These are phyloP conservation scores for Pseudogymnoascus sp. DNA, from an alignment of 2,329 filamentous ascomycete species.

Conservation along the genomic window DNA sequence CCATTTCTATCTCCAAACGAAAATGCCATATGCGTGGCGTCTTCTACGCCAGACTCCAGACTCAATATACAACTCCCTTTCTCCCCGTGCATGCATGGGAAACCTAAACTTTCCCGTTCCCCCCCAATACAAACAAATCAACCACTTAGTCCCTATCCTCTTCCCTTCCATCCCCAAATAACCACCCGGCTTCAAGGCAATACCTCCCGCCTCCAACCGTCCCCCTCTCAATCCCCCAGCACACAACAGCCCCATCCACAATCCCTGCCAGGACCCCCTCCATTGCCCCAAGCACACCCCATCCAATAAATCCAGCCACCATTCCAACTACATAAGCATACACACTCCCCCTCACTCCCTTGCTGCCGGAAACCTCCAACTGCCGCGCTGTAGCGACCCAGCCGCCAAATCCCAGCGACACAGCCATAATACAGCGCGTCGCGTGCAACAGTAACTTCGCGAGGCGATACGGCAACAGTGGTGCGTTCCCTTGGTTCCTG, in stretches of 20 bases:
- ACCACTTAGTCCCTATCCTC: neutral
- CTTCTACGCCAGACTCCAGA: neutral
- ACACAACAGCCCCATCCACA: constrained; percentile 81
- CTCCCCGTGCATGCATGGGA: neutral
- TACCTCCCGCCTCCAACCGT: constrained; percentile 67
- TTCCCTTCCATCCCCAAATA: constrained; percentile 65
- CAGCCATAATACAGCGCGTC: constrained; percentile 83
- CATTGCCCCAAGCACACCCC: constrained; percentile 85
- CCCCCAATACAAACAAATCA: neutral
- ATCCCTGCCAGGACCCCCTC: constrained; percentile 83
- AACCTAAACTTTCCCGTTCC: neutral
- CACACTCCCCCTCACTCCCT: constrained; percentile 64
- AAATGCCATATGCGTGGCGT: neutral
- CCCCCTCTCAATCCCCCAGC: constrained; percentile 83
- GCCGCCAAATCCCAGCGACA: constrained; percentile 85
- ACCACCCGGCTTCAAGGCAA: constrained; percentile 81
- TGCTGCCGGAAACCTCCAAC: constrained; percentile 48
- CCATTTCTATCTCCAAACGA: neutral
- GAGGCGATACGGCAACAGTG: constrained; percentile 79
- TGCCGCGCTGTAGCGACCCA: constrained; percentile 90
- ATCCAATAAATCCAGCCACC: constrained; percentile 89
- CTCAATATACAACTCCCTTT: neutral
- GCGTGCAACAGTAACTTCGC: constrained; percentile 88
- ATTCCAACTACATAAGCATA: constrained; percentile 94
- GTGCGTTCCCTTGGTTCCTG: constrained; percentile 37